phyloP scores from a whole-genome alignment of 768 basidiomycete species.

The Boletus rubroflammeus region DNA sequence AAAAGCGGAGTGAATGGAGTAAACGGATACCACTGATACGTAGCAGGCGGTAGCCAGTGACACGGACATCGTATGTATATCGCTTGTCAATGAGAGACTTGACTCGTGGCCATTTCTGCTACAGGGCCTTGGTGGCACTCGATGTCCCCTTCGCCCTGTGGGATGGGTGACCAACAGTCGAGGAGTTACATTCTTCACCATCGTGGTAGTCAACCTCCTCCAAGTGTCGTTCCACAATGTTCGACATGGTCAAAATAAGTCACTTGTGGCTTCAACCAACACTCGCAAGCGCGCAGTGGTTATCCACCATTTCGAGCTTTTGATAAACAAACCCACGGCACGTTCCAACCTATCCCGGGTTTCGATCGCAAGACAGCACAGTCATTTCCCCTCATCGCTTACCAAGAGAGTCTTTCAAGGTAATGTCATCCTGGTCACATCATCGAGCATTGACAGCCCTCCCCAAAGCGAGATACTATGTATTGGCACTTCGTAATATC shows the following conservation, averaged over 20 bases:
- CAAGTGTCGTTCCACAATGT: not conserved
- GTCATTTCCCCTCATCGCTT: not conserved
- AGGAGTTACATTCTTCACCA: not conserved
- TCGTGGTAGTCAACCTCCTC: not conserved
- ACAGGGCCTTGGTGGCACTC: constrained; percentile 1
- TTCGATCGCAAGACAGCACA: not conserved
- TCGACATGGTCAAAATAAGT: not conserved
- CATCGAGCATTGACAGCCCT: not conserved
- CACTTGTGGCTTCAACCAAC: not conserved
- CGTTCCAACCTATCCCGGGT: not conserved
- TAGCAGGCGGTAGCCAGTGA: not conserved
- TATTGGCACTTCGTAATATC: not conserved
- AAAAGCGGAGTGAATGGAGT: constrained; percentile 3
- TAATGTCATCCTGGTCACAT: not conserved
- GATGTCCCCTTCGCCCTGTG: not conserved
- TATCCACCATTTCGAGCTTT: not conserved
- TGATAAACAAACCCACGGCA: not conserved
- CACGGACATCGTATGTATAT: constrained; percentile 1
- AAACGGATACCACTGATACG: constrained; percentile 9
- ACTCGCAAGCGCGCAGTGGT: not conserved
- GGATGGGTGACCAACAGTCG: constrained; percentile 11
- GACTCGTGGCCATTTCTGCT: constrained; percentile 13
- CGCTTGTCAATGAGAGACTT: constrained; percentile 2
- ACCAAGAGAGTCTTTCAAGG: not conserved
- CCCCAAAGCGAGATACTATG: not conserved